These are phyloP conservation scores for Piromyces sp. DNA, from an alignment of 192 early-diverging fungal species.

Conservation along the genomic window DNA sequence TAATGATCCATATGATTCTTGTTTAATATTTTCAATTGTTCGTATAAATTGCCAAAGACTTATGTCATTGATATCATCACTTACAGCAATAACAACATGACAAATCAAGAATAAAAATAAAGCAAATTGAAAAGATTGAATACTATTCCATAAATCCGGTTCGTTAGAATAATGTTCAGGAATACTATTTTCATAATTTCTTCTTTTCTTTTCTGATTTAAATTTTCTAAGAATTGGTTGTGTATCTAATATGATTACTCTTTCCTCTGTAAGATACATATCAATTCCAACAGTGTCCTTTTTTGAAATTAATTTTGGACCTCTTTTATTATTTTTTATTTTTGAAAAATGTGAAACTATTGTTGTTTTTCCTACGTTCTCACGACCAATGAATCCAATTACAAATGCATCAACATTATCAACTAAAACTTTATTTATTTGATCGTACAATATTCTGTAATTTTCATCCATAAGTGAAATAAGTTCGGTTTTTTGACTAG, in stretches of 20 bases:
- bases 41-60: neutral
- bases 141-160: slow-evolving; percentile 3
- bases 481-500: neutral
- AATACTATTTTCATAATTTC: slow-evolving; percentile 11
- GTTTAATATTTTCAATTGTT: neutral
- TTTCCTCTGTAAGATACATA: slow-evolving; percentile 43
- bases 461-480: neutral
- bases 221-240: slow-evolving; percentile 23
- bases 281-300: slow-evolving; percentile 37
- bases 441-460: neutral
- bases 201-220: neutral
- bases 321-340: slow-evolving; percentile 5
- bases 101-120: slow-evolving; percentile 44
- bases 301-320: neutral
- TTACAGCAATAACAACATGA: slow-evolving; percentile 42
- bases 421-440: slow-evolving; percentile 24
- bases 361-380: slow-evolving; percentile 45
- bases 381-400: slow-evolving; percentile 44
- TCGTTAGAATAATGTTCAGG: neutral
- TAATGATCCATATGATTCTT: neutral
- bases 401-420: slow-evolving; percentile 52
- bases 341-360: slow-evolving; percentile 33
- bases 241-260: slow-evolving; percentile 41
- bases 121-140: slow-evolving; percentile 25
- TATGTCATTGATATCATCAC: slow-evolving; percentile 18